These are phyloP conservation scores for Pseudocercospora fijiensis DNA, from an alignment of 2,329 filamentous ascomycete genomes.

Conservation along the genomic window DNA sequence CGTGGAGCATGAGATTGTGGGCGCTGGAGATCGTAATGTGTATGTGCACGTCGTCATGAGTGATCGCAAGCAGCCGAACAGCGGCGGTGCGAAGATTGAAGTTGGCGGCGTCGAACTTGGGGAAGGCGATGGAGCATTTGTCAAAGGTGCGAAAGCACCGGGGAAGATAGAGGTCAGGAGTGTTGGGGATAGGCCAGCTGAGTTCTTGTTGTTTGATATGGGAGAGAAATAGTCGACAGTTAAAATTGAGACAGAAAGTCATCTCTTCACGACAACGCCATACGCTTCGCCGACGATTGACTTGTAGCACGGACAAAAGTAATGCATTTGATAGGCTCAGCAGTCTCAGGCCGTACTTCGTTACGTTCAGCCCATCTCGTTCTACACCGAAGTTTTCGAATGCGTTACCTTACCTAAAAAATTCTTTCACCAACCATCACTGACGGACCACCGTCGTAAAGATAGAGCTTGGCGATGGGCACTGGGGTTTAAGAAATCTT, in stretches of 20 bases:
- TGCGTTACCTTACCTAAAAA: slow-evolving; percentile 30
- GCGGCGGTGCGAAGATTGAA: slow-evolving; percentile 69
- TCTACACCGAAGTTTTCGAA: slow-evolving; percentile 28
- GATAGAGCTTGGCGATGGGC: no score
- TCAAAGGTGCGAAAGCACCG: slow-evolving; percentile 54
- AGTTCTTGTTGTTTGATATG: slow-evolving; percentile 54
- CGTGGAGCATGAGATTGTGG: slow-evolving; percentile 73
- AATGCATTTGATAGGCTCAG: background rate
- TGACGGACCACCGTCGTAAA: slow-evolving; percentile 22
- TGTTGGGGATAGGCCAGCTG: slow-evolving; percentile 47
- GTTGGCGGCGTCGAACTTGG: slow-evolving; percentile 64
- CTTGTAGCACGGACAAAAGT: background rate
- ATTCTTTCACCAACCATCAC: slow-evolving; percentile 33
- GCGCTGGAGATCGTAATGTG: slow-evolving; percentile 64
- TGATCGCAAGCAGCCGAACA: slow-evolving; percentile 55
- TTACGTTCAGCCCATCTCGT: background rate
- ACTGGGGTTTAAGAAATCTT: no score
- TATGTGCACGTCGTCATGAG: slow-evolving; percentile 79
- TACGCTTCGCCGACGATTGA: no score
- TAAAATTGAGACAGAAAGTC: background rate
- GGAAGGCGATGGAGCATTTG: slow-evolving; percentile 80
- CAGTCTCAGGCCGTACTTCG: background rate
- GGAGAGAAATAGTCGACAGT: slow-evolving; percentile 32
- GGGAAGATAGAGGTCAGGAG: slow-evolving; percentile 49
- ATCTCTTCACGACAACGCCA: background rate